Base-by-base conservation (phyloP, 352 stramenopile species). In the Globisporangium polare region DNA sequence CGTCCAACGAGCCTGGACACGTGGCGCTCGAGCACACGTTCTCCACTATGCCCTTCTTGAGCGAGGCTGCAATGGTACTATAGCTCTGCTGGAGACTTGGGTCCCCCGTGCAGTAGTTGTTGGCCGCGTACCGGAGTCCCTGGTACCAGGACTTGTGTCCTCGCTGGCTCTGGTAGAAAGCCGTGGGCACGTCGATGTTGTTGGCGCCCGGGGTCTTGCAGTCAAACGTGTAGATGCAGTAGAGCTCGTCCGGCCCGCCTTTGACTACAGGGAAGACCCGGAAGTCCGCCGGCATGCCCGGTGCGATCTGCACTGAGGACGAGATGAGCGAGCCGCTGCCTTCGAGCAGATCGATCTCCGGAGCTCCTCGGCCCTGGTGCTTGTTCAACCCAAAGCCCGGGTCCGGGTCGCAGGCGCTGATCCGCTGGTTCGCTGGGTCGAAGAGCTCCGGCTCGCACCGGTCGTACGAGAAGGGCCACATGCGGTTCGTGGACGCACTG, bases 341-440 rank as follows among this genome's bases (percentile, higher is more conserved):
- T 95, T 96, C 94, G 8, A 98, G 71, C 17, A 98, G 78, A 67
- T 98, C 93, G 68, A 98, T 98, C 68, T 97, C 90, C 3, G 89
- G 89, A 45, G 87, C 81, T 49, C 90, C 90, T 17, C 89, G 71
- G 10, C 90, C 89, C 33, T 74, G 53, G 27, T 77, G 68, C 2
- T 77, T 62, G 73, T 96, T 75, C 66, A 98, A 65, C 1, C 88
- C 89, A 70, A 77, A 97, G 61, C 96, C 89, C 62, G 92, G 89
- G 43, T 80, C 70, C 13, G 65, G 46, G 58, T 97, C 86, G 67
- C 94, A 98, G 1, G 83, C 94, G 26, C 69, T 82, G 47, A 84
- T 83, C 6, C 71, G 66, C 55, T 86, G 74, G 57, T 80, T 76
- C 12, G 50, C 66, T 0, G 68, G 64, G 5, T 64, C 39, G 12